Evolutionary conservation across 1,284 basidiomycete species (phyloP).

Genomic region (Puccinia coronata): DNA sequence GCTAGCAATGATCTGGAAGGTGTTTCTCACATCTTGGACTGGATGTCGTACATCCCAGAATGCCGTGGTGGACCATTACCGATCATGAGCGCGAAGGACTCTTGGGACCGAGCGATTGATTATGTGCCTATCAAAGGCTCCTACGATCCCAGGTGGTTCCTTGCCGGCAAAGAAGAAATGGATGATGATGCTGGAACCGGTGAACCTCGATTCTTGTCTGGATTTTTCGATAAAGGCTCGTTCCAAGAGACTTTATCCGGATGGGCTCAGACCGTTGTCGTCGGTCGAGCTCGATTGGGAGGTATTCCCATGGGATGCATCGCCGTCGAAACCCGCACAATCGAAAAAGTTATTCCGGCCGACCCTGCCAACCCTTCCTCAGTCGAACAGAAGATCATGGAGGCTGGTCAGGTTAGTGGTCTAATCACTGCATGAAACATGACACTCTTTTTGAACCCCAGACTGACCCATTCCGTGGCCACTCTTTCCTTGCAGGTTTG

Average conservation of each 20-base stretch:
- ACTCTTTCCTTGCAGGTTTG: conserved; percentile 65
- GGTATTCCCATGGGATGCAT: conserved; percentile 98
- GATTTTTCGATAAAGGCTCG: conserved; percentile 95
- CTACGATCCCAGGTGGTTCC: conserved; percentile 97
- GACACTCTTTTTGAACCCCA: background rate
- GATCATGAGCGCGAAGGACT: conserved; percentile 69
- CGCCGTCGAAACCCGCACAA: conserved; percentile 94
- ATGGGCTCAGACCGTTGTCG: conserved; percentile 97
- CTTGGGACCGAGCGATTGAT: conserved; percentile 89
- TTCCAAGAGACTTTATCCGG: conserved; percentile 95
- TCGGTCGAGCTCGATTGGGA: conserved; percentile 91
- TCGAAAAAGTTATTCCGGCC: conserved; percentile 94
- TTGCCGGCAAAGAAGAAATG: conserved; percentile 88
- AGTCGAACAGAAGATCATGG: conserved; percentile 96
- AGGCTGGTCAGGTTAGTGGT: conserved; percentile 75
- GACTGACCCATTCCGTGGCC: background rate
- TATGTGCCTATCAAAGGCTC: conserved; percentile 89
- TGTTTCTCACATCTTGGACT: conserved; percentile 86
- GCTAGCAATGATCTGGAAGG: conserved; percentile 93
- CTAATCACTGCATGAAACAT: background rate
- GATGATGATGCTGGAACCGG: conserved; percentile 59
- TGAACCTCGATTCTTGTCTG: conserved; percentile 72
- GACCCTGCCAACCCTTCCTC: conserved; percentile 98
- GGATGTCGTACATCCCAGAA: conserved; percentile 91
- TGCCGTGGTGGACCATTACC: conserved; percentile 76